A percentile compares a stretch with the other conserved stretches of the same genome.
phyloP scores from a whole-genome alignment of 2,329 filamentous ascomycete species.

The Paramyrothecium sp. region DNA sequence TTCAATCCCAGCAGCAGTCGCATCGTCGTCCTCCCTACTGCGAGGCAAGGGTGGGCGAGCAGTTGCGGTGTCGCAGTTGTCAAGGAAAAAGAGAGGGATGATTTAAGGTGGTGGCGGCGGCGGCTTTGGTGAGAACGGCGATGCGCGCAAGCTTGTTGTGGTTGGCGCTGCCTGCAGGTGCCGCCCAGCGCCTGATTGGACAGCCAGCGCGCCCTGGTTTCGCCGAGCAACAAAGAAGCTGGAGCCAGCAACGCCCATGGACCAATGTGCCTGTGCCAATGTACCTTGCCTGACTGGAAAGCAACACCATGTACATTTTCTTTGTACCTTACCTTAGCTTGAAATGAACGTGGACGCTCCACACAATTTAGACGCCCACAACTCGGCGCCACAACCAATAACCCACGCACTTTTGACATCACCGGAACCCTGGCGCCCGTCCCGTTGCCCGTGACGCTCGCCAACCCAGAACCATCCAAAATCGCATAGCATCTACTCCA shows the following conservation, averaged over 20 bases:
- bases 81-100: no score
- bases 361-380: neutral
- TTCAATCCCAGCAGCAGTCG: neutral
- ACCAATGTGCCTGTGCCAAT: neutral
- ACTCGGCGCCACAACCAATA: neutral
- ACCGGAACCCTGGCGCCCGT: neutral
- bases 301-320: neutral
- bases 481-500: no score
- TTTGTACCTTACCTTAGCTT: neutral
- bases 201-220: constrained; percentile 6
- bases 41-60: no score
- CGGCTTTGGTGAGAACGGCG: no score
- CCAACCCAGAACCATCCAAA: no score
- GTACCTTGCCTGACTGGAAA: no score
- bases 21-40: neutral
- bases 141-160: constrained; percentile 9
- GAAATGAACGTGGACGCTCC: no score
- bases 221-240: constrained; percentile 21
- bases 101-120: no score
- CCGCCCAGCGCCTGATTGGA: constrained; percentile 6
- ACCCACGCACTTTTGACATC: neutral
- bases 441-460: no score
- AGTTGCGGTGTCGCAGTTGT: no score
- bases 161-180: constrained; percentile 2
- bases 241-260: constrained; percentile 10